Evolutionary conservation across 371 early-diverging fungal genomes (phyloP).

Genomic region (Sporodiniella umbellata): DNA sequence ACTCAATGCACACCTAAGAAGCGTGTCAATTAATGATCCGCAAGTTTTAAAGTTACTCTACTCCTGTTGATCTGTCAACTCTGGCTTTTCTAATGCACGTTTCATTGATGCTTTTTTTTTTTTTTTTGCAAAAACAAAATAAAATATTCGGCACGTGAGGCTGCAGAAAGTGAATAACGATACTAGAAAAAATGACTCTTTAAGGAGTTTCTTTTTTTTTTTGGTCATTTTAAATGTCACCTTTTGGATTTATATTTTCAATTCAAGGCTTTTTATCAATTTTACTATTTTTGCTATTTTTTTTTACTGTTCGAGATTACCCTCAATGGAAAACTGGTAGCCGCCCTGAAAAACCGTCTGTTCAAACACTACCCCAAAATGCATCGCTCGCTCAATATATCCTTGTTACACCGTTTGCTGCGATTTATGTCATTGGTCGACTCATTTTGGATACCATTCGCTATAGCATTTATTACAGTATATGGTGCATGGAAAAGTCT

Average conservation of each 20-base stretch:
- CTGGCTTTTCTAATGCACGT: not conserved
- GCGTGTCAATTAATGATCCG: not conserved
- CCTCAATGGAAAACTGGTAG: slow-evolving; percentile 11
- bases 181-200: no score
- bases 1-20: slow-evolving; percentile 51
- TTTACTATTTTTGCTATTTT: slow-evolving; percentile 1
- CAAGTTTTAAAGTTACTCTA: not conserved
- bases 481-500: slow-evolving; percentile 25
- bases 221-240: not conserved
- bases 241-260: slow-evolving; percentile 7
- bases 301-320: slow-evolving; percentile 11
- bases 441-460: slow-evolving; percentile 15
- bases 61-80: not conserved
- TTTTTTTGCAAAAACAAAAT: not conserved
- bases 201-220: slow-evolving; percentile 3
- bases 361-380: not conserved
- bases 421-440: slow-evolving; percentile 24
- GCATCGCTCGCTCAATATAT: slow-evolving; percentile 31
- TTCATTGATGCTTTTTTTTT: not conserved
- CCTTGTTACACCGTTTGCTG: slow-evolving; percentile 31
- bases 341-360: not conserved
- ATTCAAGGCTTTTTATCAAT: slow-evolving; percentile 16
- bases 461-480: slow-evolving; percentile 10
- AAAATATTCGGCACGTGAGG: no score
- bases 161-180: no score